Conservation (phyloP, 441 rosid species). For the Syzygium malaccense region DNA sequence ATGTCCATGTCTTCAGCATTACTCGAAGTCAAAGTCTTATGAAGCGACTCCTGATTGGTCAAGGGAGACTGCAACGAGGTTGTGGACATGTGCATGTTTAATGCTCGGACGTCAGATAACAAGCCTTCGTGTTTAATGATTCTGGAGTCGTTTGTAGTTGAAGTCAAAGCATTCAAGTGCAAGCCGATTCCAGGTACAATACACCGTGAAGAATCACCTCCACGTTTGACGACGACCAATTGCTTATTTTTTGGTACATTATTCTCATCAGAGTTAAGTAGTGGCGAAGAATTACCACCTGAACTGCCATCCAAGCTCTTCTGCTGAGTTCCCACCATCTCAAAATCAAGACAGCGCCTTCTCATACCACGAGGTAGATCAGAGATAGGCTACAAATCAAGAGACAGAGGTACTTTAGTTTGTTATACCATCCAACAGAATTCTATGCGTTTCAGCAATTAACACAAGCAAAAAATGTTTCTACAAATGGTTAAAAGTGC, state of each 20-base stretch:
- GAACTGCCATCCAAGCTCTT: slow-evolving; percentile 33
- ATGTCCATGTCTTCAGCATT: slow-evolving; percentile 39
- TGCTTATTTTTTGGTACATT: slow-evolving; percentile 19
- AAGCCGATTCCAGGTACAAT: slow-evolving; percentile 89
- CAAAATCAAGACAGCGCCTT: slow-evolving; percentile 97
- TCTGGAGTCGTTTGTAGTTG: slow-evolving; percentile 40
- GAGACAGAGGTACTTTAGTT: neutral
- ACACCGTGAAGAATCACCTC: slow-evolving; percentile 44
- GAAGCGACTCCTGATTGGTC: slow-evolving; percentile 22
- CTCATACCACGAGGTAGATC: slow-evolving; percentile 76
- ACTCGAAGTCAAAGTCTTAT: slow-evolving; percentile 27
- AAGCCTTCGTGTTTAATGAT: slow-evolving; percentile 32
- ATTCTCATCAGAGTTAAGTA: slow-evolving; percentile 20
- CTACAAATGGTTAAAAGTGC: neutral
- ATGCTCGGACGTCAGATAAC: slow-evolving; percentile 30
- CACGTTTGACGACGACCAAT: slow-evolving; percentile 19
- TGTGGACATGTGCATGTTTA: slow-evolving; percentile 29
- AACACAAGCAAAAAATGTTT: neutral
- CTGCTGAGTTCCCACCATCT: slow-evolving; percentile 46
- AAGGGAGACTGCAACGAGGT: slow-evolving; percentile 21
- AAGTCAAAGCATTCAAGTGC: slow-evolving; percentile 81
- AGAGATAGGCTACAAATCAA: slow-evolving; percentile 32
- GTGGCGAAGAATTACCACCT: slow-evolving; percentile 20
- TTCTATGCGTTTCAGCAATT: neutral
- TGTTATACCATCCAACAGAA: neutral